These are phyloP conservation scores for Scutellaria minor DNA, from an alignment of 257 asterid species.

Conservation along the genomic window DNA sequence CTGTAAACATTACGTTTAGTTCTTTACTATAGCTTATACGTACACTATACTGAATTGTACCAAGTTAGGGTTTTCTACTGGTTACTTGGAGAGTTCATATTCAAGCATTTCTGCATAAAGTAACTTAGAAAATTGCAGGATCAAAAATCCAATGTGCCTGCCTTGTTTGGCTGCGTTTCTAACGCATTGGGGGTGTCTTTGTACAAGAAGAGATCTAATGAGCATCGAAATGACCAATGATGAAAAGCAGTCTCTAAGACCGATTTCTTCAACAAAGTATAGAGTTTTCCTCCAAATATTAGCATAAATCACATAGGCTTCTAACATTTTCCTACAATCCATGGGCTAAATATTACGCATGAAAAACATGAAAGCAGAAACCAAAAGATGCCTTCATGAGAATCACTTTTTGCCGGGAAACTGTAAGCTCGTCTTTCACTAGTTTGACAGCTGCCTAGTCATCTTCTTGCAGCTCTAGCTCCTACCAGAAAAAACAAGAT, in stretches of 20 bases:
- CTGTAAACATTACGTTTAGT: slow-evolving; percentile 6
- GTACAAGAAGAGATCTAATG: not conserved
- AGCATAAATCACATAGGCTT: not conserved
- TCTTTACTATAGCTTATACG: not conserved
- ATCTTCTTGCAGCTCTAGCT: slow-evolving; percentile 38
- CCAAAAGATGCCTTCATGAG: slow-evolving; percentile 21
- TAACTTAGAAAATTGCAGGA: not conserved
- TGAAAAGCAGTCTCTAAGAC: not conserved
- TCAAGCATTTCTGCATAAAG: not conserved
- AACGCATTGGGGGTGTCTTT: not conserved
- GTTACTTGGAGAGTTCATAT: not conserved
- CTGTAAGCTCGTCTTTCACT: too few relatives aligned
- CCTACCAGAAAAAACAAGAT: slow-evolving; percentile 32
- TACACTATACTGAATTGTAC: not conserved
- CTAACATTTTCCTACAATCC: slow-evolving; percentile 10
- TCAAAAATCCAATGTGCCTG: not conserved
- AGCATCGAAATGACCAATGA: not conserved
- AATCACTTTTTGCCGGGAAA: not conserved
- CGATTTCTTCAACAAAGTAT: not conserved
- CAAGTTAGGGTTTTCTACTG: not conserved
- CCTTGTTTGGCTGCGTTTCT: not conserved
- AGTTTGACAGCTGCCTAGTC: slow-evolving; percentile 15
- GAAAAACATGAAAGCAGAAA: not conserved
- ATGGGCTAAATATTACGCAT: not conserved
- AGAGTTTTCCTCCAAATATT: slow-evolving; percentile 12